These are phyloP conservation scores for Apocynum venetum DNA, from an alignment of 257 asterid species.

Conservation along the genomic window DNA sequence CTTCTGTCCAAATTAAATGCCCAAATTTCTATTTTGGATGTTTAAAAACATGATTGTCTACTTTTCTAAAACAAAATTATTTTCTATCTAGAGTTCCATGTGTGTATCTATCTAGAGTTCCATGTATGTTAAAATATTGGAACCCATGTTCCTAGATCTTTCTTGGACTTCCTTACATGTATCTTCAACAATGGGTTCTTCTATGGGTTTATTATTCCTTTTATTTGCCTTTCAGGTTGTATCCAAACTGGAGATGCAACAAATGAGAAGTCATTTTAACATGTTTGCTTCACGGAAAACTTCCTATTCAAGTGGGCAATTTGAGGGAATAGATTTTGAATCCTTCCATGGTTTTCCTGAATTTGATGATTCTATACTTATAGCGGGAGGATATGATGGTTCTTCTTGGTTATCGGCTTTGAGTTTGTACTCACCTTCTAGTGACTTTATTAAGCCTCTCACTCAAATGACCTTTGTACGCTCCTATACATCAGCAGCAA, in stretches of 20 bases:
- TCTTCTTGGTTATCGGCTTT: constrained; percentile 36
- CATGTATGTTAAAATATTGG: neutral
- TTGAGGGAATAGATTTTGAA: constrained; percentile 17
- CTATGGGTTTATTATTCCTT: constrained; percentile 3
- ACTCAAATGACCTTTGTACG: constrained; percentile 42
- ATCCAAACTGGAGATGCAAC: constrained; percentile 38
- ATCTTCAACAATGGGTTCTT: neutral
- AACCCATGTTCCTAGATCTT: neutral
- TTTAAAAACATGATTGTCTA: too few relatives aligned
- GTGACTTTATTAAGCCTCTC: constrained; percentile 35
- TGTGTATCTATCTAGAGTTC: neutral
- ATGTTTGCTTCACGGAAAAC: constrained; percentile 25
- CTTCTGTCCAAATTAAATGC: neutral
- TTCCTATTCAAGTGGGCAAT: constrained; percentile 17
- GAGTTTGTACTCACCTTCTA: constrained; percentile 38
- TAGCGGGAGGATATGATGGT: constrained; percentile 74
- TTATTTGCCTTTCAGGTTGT: constrained; percentile 32
- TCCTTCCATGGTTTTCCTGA: constrained; percentile 4
- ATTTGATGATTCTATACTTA: constrained; percentile 28
- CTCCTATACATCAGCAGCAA: constrained; percentile 40
- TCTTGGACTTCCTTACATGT: neutral
- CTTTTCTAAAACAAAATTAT: too few relatives aligned
- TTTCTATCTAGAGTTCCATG: neutral
- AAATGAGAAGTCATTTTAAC: constrained; percentile 27
- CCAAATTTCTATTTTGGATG: neutral